A percentile compares a stretch with the other conserved stretches of the same genome.
phyloP scores from a whole-genome alignment of 1,284 basidiomycete species.

The Termitomyces sp. region DNA sequence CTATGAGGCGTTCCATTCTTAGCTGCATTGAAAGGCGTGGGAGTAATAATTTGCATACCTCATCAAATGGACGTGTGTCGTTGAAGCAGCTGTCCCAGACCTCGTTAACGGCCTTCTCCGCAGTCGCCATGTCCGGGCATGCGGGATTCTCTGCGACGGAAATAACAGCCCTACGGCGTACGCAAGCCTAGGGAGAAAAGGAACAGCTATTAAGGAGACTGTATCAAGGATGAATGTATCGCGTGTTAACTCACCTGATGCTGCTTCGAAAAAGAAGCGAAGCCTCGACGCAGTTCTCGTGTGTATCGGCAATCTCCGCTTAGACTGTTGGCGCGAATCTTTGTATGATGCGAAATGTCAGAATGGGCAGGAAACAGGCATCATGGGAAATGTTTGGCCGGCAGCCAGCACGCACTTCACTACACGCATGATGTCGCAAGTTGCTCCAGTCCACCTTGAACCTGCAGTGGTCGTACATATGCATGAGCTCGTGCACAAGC shows the following conservation, averaged over 20 bases:
- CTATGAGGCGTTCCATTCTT: slow-evolving; percentile 13
- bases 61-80: slow-evolving; percentile 96
- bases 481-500: slow-evolving; percentile 90
- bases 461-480: slow-evolving; percentile 92
- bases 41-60: slow-evolving; percentile 47
- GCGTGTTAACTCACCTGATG: slow-evolving; percentile 65
- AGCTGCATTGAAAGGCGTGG: slow-evolving; percentile 5
- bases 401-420: slow-evolving; percentile 57
- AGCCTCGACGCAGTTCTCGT: slow-evolving; percentile 77
- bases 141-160: slow-evolving; percentile 79
- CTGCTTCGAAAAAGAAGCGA: slow-evolving; percentile 81
- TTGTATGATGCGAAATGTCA: slow-evolving; percentile 2
- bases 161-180: slow-evolving; percentile 80
- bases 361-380: not conserved
- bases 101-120: slow-evolving; percentile 88
- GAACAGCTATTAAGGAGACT: not conserved
- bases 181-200: slow-evolving; percentile 61
- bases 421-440: slow-evolving; percentile 91
- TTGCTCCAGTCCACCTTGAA: slow-evolving; percentile 93
- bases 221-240: not conserved
- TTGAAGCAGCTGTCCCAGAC: slow-evolving; percentile 96
- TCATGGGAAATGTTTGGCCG: not conserved
- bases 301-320: slow-evolving; percentile 89
- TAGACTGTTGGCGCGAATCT: slow-evolving; percentile 93
- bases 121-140: slow-evolving; percentile 74